Conservation (phyloP, 805 yeast species). For the Crinitomyces ghanaensis region DNA sequence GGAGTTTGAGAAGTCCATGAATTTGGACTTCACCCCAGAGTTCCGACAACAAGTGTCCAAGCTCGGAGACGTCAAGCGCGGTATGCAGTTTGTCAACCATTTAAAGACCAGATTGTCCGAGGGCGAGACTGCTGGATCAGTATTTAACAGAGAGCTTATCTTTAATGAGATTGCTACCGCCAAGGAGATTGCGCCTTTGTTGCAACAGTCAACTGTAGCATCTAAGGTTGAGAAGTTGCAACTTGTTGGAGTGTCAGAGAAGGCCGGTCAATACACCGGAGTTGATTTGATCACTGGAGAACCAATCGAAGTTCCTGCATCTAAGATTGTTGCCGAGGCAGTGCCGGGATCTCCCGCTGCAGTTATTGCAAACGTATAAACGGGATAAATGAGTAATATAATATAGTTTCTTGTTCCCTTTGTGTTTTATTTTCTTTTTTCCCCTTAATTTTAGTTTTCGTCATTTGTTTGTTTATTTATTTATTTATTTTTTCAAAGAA, state of each 20-base stretch:
- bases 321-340: constrained; percentile 67
- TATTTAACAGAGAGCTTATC: constrained; percentile 79
- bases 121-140: constrained; percentile 47
- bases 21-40: constrained; percentile 26
- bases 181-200: constrained; percentile 40
- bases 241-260: constrained; percentile 53
- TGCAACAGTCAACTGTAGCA: constrained; percentile 55
- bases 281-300: constrained; percentile 57
- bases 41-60: constrained; percentile 29
- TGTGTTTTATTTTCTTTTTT: too few species aligned
- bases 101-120: constrained; percentile 66
- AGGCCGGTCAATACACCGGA: constrained; percentile 45
- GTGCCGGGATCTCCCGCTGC: constrained; percentile 94
- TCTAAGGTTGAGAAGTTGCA: constrained; percentile 44
- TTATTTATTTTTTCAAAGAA: too few species aligned
- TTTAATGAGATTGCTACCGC: constrained; percentile 66
- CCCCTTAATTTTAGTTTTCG: background rate
- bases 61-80: constrained; percentile 78
- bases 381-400: background rate
- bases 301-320: constrained; percentile 47
- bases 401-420: background rate
- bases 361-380: constrained; percentile 49
- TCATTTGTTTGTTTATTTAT: too few species aligned
- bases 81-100: constrained; percentile 90
- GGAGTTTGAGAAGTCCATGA: constrained; percentile 16